phyloP scores from a whole-genome alignment of 768 basidiomycete species.

The Lactarius vividus region DNA sequence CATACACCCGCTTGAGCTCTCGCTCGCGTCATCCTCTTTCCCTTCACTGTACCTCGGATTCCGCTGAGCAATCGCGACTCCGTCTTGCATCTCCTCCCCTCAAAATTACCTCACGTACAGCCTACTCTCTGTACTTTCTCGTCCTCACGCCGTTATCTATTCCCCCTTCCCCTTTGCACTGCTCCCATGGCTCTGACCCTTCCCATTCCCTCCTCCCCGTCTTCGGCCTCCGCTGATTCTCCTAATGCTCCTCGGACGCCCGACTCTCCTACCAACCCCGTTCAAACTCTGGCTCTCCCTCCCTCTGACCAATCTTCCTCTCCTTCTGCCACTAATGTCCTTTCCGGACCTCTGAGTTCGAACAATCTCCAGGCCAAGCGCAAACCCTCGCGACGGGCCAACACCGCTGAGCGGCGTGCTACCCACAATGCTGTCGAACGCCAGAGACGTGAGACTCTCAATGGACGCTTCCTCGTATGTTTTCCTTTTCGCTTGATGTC shows the following conservation, averaged over 20 bases:
- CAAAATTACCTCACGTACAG: constrained; percentile 21
- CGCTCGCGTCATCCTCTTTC: constrained; percentile 27
- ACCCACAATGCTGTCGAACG: constrained; percentile 98
- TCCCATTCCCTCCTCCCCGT: constrained; percentile 40
- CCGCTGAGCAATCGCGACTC: constrained; percentile 51
- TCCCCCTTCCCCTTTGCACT: constrained; percentile 17
- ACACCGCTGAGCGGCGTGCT: constrained; percentile 94
- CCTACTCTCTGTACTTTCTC: constrained; percentile 30
- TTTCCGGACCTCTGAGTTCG: constrained; percentile 26
- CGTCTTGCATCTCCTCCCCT: constrained; percentile 29
- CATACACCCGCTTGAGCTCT: constrained; percentile 22
- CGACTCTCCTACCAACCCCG: constrained; percentile 39
- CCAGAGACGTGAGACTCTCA: constrained; percentile 88
- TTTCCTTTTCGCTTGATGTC: neutral
- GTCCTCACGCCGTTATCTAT: constrained; percentile 28
- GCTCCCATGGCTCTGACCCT: constrained; percentile 41
- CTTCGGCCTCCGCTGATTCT: constrained; percentile 42
- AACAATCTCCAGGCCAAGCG: constrained; percentile 53
- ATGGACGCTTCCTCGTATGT: constrained; percentile 83
- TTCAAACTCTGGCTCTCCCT: constrained; percentile 39
- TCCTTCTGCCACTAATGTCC: constrained; percentile 25
- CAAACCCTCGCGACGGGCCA: constrained; percentile 85
- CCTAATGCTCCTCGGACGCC: constrained; percentile 51
- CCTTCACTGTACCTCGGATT: constrained; percentile 49
- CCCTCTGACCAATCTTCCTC: constrained; percentile 32